A percentile compares a stretch with the other conserved stretches of the same genome.
phyloP scores from a whole-genome alignment of 805 yeast genomes.

The Wickerhamiella slavikovae region DNA sequence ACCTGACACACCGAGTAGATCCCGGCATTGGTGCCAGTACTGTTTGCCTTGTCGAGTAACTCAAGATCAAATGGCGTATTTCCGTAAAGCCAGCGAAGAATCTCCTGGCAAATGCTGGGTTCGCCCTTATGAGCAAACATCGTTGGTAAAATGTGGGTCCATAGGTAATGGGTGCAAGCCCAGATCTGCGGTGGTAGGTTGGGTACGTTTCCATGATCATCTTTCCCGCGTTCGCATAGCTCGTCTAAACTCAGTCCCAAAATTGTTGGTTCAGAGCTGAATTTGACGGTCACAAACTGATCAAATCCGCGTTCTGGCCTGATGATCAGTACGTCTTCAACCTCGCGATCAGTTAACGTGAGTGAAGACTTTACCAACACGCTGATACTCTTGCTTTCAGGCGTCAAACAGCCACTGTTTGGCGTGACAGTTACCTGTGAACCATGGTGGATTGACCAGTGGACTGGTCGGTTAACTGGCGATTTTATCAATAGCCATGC shows the following conservation, averaged over 20 bases:
- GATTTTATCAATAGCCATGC: constrained; percentile 1
- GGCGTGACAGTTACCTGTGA: constrained; percentile 2
- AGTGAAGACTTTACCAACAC: constrained; percentile 3
- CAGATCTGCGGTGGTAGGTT: constrained; percentile 19
- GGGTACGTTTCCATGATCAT: constrained; percentile 3
- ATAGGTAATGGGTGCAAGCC: constrained; percentile 18
- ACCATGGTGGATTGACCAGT: constrained; percentile 3
- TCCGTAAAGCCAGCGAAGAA: constrained; percentile 19
- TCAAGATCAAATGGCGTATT: constrained; percentile 16
- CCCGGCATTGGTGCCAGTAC: constrained; percentile 18
- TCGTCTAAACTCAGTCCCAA: constrained; percentile 16
- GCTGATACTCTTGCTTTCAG: background rate
- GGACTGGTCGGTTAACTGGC: constrained; percentile 1
- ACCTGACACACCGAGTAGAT: constrained; percentile 22
- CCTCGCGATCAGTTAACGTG: background rate
- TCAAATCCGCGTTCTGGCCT: constrained; percentile 4
- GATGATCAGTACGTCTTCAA: constrained; percentile 4
- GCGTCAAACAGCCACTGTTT: constrained; percentile 2
- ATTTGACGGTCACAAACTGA: constrained; percentile 8
- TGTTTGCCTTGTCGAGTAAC: constrained; percentile 13
- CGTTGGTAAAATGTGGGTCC: constrained; percentile 10
- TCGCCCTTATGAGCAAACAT: constrained; percentile 13
- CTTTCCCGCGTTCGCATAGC: constrained; percentile 6
- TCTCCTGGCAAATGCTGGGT: constrained; percentile 9
- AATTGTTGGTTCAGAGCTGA: constrained; percentile 15